phyloP scores from a whole-genome alignment of 176 grass and related monocot genomes.

The Metroxylon sagu region DNA sequence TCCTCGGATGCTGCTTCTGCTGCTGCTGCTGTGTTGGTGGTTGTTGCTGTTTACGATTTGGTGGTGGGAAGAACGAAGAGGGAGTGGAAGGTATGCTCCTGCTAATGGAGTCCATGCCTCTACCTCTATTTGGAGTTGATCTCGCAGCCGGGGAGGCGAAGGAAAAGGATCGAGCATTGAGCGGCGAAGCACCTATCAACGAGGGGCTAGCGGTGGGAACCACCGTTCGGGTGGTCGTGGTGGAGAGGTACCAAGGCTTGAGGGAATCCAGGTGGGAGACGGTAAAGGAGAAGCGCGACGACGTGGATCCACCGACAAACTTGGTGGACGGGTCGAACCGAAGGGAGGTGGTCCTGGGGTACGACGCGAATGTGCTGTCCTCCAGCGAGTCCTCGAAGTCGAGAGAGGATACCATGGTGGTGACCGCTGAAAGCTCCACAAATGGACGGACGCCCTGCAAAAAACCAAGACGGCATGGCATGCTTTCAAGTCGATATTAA shows the following conservation, averaged over 20 bases:
- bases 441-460: constrained; percentile 73
- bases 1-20: constrained; percentile 43
- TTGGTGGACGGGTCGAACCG: constrained; percentile 46
- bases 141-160: constrained; percentile 86
- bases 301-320: constrained; percentile 43
- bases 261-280: constrained; percentile 71
- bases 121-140: constrained; percentile 18
- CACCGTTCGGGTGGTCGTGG: constrained; percentile 39
- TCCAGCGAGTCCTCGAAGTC: constrained; percentile 93
- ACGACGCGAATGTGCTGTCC: constrained; percentile 55
- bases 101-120: too few relatives aligned
- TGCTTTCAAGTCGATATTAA: too few relatives aligned
- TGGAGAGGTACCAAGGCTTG: constrained; percentile 99
- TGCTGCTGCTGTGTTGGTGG: too few relatives aligned
- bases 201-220: constrained; percentile 61
- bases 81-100: constrained; percentile 12
- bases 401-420: constrained; percentile 60
- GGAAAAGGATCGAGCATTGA: constrained; percentile 91
- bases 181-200: constrained; percentile 76
- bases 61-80: constrained; percentile 16
- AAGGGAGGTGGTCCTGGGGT: constrained; percentile 77
- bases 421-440: constrained; percentile 58
- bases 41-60: background rate
- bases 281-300: constrained; percentile 85
- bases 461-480: too few relatives aligned